Conservation (phyloP, 2,329 filamentous ascomycete genomes). For the Colletotrichum salicis region DNA sequence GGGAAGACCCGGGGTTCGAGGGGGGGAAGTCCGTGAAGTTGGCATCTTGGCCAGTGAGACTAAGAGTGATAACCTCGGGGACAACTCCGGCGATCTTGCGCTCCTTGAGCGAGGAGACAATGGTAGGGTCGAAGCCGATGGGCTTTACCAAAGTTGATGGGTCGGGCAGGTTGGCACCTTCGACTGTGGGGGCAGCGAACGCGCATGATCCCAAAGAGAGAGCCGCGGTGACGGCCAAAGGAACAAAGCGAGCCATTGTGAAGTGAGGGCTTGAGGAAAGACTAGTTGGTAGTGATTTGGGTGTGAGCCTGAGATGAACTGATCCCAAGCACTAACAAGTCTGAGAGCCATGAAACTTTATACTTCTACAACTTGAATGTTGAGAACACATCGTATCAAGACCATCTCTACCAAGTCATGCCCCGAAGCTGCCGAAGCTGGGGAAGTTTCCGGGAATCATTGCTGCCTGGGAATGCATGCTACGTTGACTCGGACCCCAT, state of each 20-base stretch:
- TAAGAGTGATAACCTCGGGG: conserved; percentile 4
- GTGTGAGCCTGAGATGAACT: too few relatives aligned
- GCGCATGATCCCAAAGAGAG: not conserved
- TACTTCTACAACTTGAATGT: too few relatives aligned
- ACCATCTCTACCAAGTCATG: too few relatives aligned
- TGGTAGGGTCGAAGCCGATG: conserved; percentile 8
- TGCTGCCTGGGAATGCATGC: too few relatives aligned
- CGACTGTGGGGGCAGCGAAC: conserved; percentile 1
- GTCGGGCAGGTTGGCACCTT: conserved; percentile 1
- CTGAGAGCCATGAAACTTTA: too few relatives aligned
- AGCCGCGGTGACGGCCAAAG: not conserved
- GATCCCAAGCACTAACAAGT: too few relatives aligned
- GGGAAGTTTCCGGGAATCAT: too few relatives aligned
- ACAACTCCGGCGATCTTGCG: not conserved
- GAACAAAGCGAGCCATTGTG: conserved; percentile 5
- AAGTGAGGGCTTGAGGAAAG: not conserved
- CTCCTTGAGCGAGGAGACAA: not conserved
- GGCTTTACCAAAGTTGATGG: conserved; percentile 6
- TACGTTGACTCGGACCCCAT: too few relatives aligned
- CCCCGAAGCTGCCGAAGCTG: too few relatives aligned
- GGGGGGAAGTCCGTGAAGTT: conserved; percentile 19
- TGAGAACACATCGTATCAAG: too few relatives aligned
- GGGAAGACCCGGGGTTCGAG: not conserved
- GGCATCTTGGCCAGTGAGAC: not conserved
- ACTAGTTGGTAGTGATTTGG: too few relatives aligned